Evolutionary conservation across 2,329 filamentous ascomycete genomes (phyloP).

Genomic region (Scopulariopsis brevicaulis): DNA sequence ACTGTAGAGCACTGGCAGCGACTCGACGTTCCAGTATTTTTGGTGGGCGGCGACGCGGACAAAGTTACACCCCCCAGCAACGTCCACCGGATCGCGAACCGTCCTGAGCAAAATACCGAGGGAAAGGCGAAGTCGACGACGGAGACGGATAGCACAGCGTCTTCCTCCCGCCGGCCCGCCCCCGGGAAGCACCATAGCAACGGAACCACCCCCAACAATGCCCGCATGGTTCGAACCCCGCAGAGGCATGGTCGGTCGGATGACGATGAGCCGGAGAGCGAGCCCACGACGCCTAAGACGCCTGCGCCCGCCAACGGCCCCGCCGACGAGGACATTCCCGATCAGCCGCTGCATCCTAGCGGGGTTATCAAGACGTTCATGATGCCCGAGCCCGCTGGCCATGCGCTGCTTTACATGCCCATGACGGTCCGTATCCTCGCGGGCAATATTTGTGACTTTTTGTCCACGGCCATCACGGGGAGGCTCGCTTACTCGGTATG

Average conservation of each 20-base stretch:
- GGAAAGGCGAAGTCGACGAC: background rate
- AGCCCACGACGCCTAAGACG: constrained; percentile 4
- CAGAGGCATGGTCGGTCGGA: background rate
- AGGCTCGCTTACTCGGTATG: constrained; percentile 26
- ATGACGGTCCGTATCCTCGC: constrained; percentile 64
- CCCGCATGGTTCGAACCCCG: background rate
- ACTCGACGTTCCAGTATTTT: constrained; percentile 61
- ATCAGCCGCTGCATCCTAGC: constrained; percentile 33
- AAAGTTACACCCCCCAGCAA: constrained; percentile 62
- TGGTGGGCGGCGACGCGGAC: constrained; percentile 71
- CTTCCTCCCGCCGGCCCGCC: background rate
- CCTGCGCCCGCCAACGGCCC: background rate
- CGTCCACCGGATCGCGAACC: constrained; percentile 51
- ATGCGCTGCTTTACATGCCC: constrained; percentile 75
- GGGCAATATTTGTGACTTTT: constrained; percentile 73
- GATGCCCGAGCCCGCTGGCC: constrained; percentile 67
- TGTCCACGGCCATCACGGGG: constrained; percentile 61
- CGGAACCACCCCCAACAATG: background rate
- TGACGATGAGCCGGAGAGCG: background rate
- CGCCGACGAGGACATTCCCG: constrained; percentile 24
- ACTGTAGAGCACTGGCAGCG: constrained; percentile 61
- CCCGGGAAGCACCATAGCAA: background rate
- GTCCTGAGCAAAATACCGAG: background rate
- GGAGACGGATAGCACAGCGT: background rate
- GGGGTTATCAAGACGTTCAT: constrained; percentile 56